Evolutionary conservation across 176 grass and related monocot genomes (phyloP), one percentile per base, ranked within the genome.

Genomic region (Canna indica): DNA sequence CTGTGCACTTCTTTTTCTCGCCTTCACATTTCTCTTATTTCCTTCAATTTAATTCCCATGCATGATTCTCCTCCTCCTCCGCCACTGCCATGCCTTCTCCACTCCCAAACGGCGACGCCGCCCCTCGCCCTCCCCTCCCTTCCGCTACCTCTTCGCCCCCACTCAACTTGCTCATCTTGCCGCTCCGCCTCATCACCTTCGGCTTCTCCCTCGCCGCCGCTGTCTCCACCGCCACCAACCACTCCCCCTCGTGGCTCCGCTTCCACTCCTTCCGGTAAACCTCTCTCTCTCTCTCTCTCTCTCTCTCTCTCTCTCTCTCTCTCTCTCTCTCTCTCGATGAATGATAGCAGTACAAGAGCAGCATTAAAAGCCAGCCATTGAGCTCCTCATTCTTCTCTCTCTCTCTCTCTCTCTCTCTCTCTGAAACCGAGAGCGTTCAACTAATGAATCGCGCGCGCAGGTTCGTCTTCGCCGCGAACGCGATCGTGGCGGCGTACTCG

Each of bases 131-230:
- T 33, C 29, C 16, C 41, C 45, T 22, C 68, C 45, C 28, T 9
- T 50, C 15, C 45, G 1, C 34, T 17, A 3, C 34, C 71, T 25
- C 32, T 4, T 0, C 32, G n/a, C 22, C 18, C 36, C 24, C 53
- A 13, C 18, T 67, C 24, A 52, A 22, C 24, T 1, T 39, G 12
- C 17, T 73, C 50, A 29, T 59, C 54, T 34, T 73, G 3, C 53
- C 60, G n/a, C 34, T 73, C 71, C 71, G 71, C 53, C 71, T 73
- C 34, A 3, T 53, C 71, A n/a, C 71, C 52, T 73, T 73, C 71
- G 53, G 35, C 53, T 59, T 60, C 53, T 41, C 71, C 71, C 11
- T 73, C 22, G 53, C 54, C 52, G 52, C 71, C 53, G 71, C 54
- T 53, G 24, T 73, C 71, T 38, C 36, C 71, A 59, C 25, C 33